Conservation (phyloP, 2,329 filamentous ascomycete genomes). For the Scolecobasidium constrictum region DNA sequence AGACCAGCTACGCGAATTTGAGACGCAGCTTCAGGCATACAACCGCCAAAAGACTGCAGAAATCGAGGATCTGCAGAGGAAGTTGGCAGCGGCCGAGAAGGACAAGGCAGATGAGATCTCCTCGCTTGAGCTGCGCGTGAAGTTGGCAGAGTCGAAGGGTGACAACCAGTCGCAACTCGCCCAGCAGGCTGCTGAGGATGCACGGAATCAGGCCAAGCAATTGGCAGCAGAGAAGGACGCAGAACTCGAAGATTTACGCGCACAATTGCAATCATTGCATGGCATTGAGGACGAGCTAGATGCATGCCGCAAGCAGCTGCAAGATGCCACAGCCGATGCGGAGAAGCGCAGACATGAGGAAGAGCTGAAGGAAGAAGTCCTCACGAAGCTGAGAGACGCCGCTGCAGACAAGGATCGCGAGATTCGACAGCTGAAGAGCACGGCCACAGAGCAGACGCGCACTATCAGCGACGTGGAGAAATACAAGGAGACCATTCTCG, state of each 20-base stretch:
- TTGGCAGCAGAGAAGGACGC: conserved; percentile 25
- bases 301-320: conserved; percentile 21
- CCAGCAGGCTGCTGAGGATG: conserved; percentile 27
- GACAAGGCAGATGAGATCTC: conserved; percentile 30
- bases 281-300: conserved; percentile 24
- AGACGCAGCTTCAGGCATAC: conserved; percentile 7
- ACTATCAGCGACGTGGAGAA: conserved; percentile 22
- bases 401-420: conserved; percentile 23
- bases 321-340: conserved; percentile 23
- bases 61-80: conserved; percentile 20
- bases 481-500: conserved; percentile 19
- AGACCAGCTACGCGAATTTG: conserved; percentile 9
- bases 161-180: conserved; percentile 29
- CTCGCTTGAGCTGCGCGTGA: conserved; percentile 27
- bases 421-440: conserved; percentile 20
- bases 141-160: conserved; percentile 27
- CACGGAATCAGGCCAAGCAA: conserved; percentile 25
- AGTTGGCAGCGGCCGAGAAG: conserved; percentile 20
- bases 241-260: conserved; percentile 25
- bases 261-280: conserved; percentile 24
- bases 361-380: conserved; percentile 20
- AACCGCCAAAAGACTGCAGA: conserved; percentile 18
- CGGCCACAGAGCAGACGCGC: conserved; percentile 5
- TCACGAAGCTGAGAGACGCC: conserved; percentile 20
- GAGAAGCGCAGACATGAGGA: conserved; percentile 20